Percentiles rank a stretch among this genome's conserved stretches.
Conservation (phyloP, 2,329 filamentous ascomycete species). For the Pyrenochaeta sp. region DNA sequence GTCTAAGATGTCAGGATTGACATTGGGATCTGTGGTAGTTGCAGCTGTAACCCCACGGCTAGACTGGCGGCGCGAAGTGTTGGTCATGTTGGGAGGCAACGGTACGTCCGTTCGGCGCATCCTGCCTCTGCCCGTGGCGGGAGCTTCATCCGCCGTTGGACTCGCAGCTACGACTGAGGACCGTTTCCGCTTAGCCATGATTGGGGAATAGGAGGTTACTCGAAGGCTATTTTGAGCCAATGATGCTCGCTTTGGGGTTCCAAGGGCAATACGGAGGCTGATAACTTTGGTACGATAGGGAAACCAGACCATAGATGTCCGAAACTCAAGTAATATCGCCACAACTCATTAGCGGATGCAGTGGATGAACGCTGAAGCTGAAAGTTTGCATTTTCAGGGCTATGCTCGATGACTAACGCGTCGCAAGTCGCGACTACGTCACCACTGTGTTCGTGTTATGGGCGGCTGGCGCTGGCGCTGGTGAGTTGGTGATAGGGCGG, state of each 20-base stretch:
- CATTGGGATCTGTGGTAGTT: slow-evolving; percentile 41
- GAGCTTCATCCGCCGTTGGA: slow-evolving; percentile 15
- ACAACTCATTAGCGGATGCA: slow-evolving; percentile 4
- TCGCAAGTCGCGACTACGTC: slow-evolving; percentile 33
- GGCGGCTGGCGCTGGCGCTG: slow-evolving; percentile 16
- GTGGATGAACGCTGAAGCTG: slow-evolving; percentile 7
- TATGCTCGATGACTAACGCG: slow-evolving; percentile 29
- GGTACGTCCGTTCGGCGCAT: slow-evolving; percentile 35
- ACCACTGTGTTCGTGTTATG: slow-evolving; percentile 21
- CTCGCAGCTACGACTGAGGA: slow-evolving; percentile 32
- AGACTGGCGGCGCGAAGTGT: slow-evolving; percentile 36
- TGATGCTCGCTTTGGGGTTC: slow-evolving; percentile 17
- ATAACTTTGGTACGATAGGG: slow-evolving; percentile 15
- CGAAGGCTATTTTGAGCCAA: slow-evolving; percentile 15
- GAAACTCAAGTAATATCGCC: slow-evolving; percentile 12
- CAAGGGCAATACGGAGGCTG: slow-evolving; percentile 26
- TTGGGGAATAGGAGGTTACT: slow-evolving; percentile 6
- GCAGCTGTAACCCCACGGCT: slow-evolving; percentile 31
- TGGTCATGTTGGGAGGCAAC: slow-evolving; percentile 29
- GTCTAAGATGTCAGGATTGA: slow-evolving; percentile 54
- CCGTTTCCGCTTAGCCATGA: slow-evolving; percentile 46
- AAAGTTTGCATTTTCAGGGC: slow-evolving; percentile 12
- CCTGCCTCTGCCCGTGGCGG: slow-evolving; percentile 19
- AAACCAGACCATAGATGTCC: slow-evolving; percentile 40
- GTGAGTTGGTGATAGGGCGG: not conserved